phyloP scores from a whole-genome alignment of 371 early-diverging fungal species.

The Nematocida displodere region DNA sequence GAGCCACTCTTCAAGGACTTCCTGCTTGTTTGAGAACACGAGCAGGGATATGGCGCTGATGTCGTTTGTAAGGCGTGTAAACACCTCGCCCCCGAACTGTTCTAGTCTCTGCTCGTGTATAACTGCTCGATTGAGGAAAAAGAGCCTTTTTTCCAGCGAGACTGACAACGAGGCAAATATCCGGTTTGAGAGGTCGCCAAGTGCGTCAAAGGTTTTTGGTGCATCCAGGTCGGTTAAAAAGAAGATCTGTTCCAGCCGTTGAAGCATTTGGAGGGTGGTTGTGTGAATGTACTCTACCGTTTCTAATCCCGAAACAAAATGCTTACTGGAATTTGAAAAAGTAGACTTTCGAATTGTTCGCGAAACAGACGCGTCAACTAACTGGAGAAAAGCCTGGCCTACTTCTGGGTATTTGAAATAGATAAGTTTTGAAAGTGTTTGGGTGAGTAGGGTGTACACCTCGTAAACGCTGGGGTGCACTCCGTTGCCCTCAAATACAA shows the following conservation, averaged over 20 bases:
- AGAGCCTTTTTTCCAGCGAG: not conserved
- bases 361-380: constrained; percentile 6
- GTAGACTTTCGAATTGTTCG: constrained; percentile 22
- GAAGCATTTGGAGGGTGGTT: constrained; percentile 32
- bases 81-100: not conserved
- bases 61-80: not conserved
- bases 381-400: constrained; percentile 36
- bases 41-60: not conserved
- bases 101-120: not conserved
- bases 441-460: constrained; percentile 23
- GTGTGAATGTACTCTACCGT: constrained; percentile 22
- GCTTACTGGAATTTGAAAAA: constrained; percentile 12
- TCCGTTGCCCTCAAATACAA: not conserved
- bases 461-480: constrained; percentile 30
- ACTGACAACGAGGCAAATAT: constrained; percentile 25
- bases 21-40: constrained; percentile 7
- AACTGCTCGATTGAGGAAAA: not conserved
- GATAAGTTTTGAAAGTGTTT: constrained; percentile 18
- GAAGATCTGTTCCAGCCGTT: constrained; percentile 21
- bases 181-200: constrained; percentile 4
- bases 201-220: constrained; percentile 7
- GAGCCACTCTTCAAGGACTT: constrained; percentile 35
- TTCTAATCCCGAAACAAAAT: constrained; percentile 42
- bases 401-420: constrained; percentile 44
- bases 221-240: not conserved